Evolutionary conservation across 108 stramenopile species (phyloP), one percentile per base, ranked within the genome.

Genomic region (Fragilaria radians): DNA sequence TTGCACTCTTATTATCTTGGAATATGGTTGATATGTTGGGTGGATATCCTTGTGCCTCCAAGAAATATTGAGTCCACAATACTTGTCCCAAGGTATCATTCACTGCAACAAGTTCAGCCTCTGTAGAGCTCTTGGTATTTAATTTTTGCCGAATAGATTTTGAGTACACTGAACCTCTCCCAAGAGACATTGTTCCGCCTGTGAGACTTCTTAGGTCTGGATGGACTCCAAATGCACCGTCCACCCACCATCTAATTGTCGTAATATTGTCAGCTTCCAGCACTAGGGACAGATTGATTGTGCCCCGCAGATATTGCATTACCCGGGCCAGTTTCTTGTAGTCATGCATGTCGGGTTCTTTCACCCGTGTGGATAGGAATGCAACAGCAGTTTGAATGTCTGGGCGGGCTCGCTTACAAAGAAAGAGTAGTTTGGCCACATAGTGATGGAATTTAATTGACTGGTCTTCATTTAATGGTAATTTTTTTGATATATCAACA

Each of bases 1-100:
- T 78, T 27, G 77, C 48, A 28, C 81, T 82, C 30, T 59, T 48
- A 48, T 82, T 82, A 51, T 78, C 81, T 30, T 73, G 77, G 36
- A 52, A 65, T 1, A 82, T 14, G 0, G 78, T 32, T 65, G 56
- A 69, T 19, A 63, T 49, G 2, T 51, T 29, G 21, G 70, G 63
- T 5, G 28, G 0, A 28, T 68, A 67, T 52, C 82, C 78, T 53
- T 79, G 78, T 47, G 54, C 72, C 46, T 70, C 30, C 21, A 82
- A 17, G 45, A 78, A 82, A 23, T 61, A 52, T 1, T 36, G 48
- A 32, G 74, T 76, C 82, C 82, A 83, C 25, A 69, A 52, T 5
- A 68, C 52, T 49, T 52, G 46, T 18, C 77, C 52, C 52, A 82
- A 47, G 23, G 42, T 50, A 52, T 82, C 76, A 50, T 72, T 65